Percentiles rank a stretch among this genome's conserved stretches.
Evolutionary conservation across 192 early-diverging fungal genomes (phyloP).

Genomic region (Backusella tarrabulga): DNA sequence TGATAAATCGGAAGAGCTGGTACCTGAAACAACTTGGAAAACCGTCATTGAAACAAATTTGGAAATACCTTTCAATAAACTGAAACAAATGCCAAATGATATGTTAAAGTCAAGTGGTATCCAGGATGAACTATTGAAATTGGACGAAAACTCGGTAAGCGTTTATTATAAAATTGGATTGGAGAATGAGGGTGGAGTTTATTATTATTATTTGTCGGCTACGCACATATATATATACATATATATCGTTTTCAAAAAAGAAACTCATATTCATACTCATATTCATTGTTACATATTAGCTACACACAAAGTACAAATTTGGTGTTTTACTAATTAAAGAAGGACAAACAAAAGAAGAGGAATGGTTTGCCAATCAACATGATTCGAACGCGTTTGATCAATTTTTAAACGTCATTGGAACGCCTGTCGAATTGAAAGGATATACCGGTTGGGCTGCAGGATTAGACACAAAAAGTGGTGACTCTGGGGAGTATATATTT

Average conservation of each 20-base stretch:
- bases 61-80: constrained; percentile 46
- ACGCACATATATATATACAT: background rate
- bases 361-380: constrained; percentile 72
- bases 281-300: constrained; percentile 15
- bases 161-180: constrained; percentile 11
- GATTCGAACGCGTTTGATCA: constrained; percentile 54
- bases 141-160: constrained; percentile 76
- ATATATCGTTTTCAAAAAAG: background rate
- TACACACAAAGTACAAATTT: constrained; percentile 67
- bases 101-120: constrained; percentile 40
- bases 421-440: constrained; percentile 67
- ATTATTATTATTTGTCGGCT: constrained; percentile 8
- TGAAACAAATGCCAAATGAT: constrained; percentile 56
- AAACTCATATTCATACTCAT: background rate
- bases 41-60: constrained; percentile 41
- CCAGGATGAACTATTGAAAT: constrained; percentile 60
- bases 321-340: constrained; percentile 68
- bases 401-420: constrained; percentile 71
- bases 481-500: constrained; percentile 67
- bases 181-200: background rate
- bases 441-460: constrained; percentile 79
- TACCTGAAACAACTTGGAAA: constrained; percentile 41
- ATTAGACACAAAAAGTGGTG: constrained; percentile 67
- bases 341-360: constrained; percentile 74
- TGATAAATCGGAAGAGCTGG: background rate